These are phyloP conservation scores for Sporothrix protearum DNA, from an alignment of 2,329 filamentous ascomycete genomes.

Conservation along the genomic window DNA sequence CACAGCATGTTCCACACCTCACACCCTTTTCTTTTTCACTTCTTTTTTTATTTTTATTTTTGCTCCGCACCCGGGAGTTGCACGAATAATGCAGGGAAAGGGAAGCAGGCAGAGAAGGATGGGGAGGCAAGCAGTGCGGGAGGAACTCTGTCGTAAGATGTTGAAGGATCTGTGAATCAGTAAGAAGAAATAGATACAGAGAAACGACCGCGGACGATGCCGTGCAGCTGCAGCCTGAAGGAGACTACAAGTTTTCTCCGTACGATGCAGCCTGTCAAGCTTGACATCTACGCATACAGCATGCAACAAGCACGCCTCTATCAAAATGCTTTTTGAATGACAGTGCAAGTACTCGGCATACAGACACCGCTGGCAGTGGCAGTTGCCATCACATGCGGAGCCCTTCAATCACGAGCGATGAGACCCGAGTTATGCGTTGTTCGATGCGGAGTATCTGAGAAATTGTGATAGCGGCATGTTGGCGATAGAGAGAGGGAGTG, in stretches of 20 bases:
- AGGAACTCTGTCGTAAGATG: not conserved
- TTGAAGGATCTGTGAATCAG: not conserved
- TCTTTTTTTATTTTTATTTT: not conserved
- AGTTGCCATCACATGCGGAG: constrained; percentile 14
- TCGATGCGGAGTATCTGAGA: not conserved
- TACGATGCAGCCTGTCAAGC: not conserved
- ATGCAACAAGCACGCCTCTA: constrained; percentile 1
- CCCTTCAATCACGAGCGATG: not conserved
- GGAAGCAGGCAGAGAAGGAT: not conserved
- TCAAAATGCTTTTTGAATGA: not conserved
- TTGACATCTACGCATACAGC: not conserved
- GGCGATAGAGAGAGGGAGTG: not conserved
- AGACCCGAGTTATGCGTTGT: constrained; percentile 1
- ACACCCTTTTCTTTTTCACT: not conserved
- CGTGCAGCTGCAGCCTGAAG: not conserved
- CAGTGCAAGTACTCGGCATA: not conserved
- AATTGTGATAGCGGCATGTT: not conserved
- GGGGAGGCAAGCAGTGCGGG: not conserved
- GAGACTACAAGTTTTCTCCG: not conserved
- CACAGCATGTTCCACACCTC: constrained; percentile 23
- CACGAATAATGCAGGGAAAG: not conserved
- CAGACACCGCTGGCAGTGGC: not conserved
- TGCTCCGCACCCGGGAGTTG: not conserved
- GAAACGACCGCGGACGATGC: not conserved
- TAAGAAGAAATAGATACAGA: not conserved